Conservation (phyloP, 306 rosid genomes). For the Canavalia ensiformis region DNA sequence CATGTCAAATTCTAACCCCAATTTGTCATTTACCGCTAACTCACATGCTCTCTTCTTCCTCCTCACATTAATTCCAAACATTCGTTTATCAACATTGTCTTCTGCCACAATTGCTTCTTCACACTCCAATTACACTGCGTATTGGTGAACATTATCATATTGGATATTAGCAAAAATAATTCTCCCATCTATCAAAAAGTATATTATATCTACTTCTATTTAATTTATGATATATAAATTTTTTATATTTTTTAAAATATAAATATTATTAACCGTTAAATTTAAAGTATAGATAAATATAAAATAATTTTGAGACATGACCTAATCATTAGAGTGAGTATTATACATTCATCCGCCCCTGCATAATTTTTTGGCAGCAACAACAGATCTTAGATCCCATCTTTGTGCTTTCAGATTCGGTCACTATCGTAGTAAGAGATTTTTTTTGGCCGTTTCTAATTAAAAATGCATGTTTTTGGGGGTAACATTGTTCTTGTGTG, state of each 20-base stretch:
- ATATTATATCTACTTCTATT: no score
- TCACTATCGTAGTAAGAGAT: neutral
- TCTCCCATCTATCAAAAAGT: no score
- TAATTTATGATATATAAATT: no score
- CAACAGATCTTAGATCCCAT: constrained; percentile 9
- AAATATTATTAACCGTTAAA: no score
- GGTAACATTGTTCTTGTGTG: neutral
- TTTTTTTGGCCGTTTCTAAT: neutral
- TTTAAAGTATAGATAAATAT: no score
- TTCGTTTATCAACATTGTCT: constrained; percentile 41
- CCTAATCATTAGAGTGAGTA: no score
- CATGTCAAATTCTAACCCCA: constrained; percentile 34
- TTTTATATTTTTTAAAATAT: no score
- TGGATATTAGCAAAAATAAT: neutral
- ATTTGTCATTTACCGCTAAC: constrained; percentile 46
- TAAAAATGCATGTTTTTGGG: neutral
- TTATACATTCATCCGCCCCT: neutral
- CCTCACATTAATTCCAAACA: constrained; percentile 20
- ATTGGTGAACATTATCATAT: neutral
- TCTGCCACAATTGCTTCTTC: constrained; percentile 8
- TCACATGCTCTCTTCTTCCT: constrained; percentile 43
- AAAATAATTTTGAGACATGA: no score
- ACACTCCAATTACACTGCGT: neutral
- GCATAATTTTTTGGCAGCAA: neutral
- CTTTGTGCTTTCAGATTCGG: constrained; percentile 28